Evolutionary conservation across 1,139 yeast genomes (phyloP).

Genomic region (Hyphopichia burtonii): DNA sequence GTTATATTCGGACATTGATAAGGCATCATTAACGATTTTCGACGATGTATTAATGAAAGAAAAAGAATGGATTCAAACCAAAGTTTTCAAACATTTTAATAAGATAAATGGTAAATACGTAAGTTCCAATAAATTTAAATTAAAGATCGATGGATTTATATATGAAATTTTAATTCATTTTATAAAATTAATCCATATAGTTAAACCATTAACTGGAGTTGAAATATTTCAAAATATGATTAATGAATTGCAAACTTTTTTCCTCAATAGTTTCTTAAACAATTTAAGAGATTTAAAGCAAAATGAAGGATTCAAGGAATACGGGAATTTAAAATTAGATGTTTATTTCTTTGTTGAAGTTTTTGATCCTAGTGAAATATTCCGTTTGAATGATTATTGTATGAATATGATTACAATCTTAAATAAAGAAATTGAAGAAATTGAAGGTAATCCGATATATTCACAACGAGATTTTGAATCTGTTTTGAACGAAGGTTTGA

Average conservation of each 20-base stretch:
- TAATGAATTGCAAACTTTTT: constrained; percentile 39
- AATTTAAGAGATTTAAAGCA: constrained; percentile 24
- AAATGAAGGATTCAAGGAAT: constrained; percentile 13
- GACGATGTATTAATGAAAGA: constrained; percentile 44
- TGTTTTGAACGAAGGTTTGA: constrained; percentile 28
- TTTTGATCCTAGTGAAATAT: constrained; percentile 36
- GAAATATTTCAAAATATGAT: constrained; percentile 38
- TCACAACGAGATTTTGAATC: constrained; percentile 27
- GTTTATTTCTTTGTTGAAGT: constrained; percentile 40
- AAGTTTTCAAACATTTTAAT: constrained; percentile 28
- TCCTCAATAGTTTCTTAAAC: constrained; percentile 34
- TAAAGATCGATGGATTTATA: constrained; percentile 40
- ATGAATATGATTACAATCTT: constrained; percentile 36
- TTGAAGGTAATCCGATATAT: constrained; percentile 18
- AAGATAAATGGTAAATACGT: constrained; percentile 9
- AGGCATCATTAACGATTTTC: constrained; percentile 40
- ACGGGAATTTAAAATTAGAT: constrained; percentile 35
- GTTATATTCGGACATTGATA: constrained; percentile 44
- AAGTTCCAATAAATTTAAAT: constrained; percentile 2
- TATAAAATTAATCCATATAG: constrained; percentile 40
- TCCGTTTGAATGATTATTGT: constrained; percentile 37
- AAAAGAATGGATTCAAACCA: constrained; percentile 33
- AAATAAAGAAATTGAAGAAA: constrained; percentile 31
- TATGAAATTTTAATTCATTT: constrained; percentile 42
- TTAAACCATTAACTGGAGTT: constrained; percentile 43